Percentiles rank a stretch among this genome's conserved stretches.
phyloP scores from a whole-genome alignment of 2,329 filamentous ascomycete species.

The Ambrosiella xylebori region DNA sequence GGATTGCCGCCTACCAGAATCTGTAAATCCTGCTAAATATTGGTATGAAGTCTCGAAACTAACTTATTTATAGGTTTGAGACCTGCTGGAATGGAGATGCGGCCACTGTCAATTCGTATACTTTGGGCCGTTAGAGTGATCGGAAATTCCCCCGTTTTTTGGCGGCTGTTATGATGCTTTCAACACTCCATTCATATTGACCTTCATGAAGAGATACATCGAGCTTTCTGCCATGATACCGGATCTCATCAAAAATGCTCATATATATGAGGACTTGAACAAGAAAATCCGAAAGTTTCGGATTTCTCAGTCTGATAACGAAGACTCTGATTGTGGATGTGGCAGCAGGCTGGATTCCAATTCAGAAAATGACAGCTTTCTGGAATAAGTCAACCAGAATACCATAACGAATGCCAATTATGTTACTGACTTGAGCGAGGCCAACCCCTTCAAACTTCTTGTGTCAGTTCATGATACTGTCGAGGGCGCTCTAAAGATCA shows the following conservation, averaged over 20 bases:
- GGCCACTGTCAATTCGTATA: conserved; percentile 45
- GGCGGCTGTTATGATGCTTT: conserved; percentile 34
- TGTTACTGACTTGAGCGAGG: not conserved
- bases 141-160: conserved; percentile 39
- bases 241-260: conserved; percentile 39
- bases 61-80: conserved; percentile 35
- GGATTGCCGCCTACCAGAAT: not conserved
- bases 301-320: conserved; percentile 23
- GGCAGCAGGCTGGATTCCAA: conserved; percentile 22
- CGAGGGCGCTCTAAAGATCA: not conserved
- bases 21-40: not conserved
- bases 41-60: conserved; percentile 23
- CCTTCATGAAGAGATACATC: conserved; percentile 47
- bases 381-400: not conserved
- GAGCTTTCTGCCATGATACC: conserved; percentile 48
- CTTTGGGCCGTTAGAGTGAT: conserved; percentile 40
- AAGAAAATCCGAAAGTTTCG: conserved; percentile 29
- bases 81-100: conserved; percentile 57
- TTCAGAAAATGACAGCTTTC: conserved; percentile 19
- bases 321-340: conserved; percentile 19
- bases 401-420: not conserved
- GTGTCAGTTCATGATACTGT: not conserved
- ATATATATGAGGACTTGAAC: conserved; percentile 27
- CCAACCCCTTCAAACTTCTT: not conserved
- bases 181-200: conserved; percentile 49